Percentiles rank a stretch among this genome's conserved stretches.
Conservation (phyloP, 2,329 filamentous ascomycete genomes). For the Arthrinium phaeospermum region DNA sequence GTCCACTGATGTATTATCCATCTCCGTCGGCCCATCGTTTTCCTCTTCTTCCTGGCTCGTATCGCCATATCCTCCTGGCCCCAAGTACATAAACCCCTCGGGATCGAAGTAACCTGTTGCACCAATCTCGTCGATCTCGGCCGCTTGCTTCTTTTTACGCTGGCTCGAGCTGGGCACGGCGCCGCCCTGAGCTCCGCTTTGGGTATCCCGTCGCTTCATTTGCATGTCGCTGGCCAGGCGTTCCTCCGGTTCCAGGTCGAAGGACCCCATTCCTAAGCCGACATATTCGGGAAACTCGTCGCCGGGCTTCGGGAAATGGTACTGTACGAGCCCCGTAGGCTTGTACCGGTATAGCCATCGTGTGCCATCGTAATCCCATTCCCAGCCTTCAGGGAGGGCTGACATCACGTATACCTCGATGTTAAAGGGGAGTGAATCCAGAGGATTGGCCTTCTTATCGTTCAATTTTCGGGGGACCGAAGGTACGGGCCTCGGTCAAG, state of each 20-base stretch:
- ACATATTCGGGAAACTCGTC: slow-evolving; percentile 64
- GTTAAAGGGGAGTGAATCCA: not conserved
- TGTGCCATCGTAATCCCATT: slow-evolving; percentile 61
- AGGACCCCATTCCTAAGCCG: slow-evolving; percentile 41
- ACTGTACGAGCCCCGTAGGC: slow-evolving; percentile 59
- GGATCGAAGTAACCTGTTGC: slow-evolving; percentile 53
- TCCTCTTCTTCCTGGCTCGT: slow-evolving; percentile 50
- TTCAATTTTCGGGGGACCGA: not conserved
- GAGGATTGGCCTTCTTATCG: not conserved
- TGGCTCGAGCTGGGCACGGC: not conserved
- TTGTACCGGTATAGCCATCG: slow-evolving; percentile 65
- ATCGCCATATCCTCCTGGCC: slow-evolving; percentile 52
- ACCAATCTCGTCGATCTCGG: slow-evolving; percentile 41
- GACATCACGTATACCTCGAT: slow-evolving; percentile 38
- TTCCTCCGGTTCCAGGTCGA: slow-evolving; percentile 57
- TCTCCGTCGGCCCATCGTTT: slow-evolving; percentile 22
- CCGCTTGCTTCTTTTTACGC: slow-evolving; percentile 27
- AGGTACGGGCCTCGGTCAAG: not conserved
- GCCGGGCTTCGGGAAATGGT: slow-evolving; percentile 60
- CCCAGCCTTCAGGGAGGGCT: slow-evolving; percentile 59
- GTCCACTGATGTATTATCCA: not conserved
- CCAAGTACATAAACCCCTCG: slow-evolving; percentile 59
- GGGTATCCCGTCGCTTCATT: slow-evolving; percentile 40
- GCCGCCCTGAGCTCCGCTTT: slow-evolving; percentile 27
- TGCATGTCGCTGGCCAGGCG: slow-evolving; percentile 58